phyloP scores from a whole-genome alignment of 306 rosid species.

The Malus sylvestris region DNA sequence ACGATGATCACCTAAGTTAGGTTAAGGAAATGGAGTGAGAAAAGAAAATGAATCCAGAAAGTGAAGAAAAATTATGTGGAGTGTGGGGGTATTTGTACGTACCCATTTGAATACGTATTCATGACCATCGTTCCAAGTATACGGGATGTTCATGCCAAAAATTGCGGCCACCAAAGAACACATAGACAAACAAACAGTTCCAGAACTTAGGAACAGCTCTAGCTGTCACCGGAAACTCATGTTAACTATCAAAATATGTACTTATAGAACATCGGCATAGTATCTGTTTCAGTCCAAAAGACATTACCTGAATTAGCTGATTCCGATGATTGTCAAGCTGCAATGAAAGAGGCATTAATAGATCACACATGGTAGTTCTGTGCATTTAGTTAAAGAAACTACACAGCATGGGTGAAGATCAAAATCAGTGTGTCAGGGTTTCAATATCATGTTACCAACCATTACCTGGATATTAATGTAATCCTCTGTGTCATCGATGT shows the following conservation, averaged over 20 bases:
- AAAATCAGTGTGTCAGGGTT: background rate
- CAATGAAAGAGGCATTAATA: conserved; percentile 8
- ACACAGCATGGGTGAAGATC: background rate
- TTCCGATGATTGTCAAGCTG: conserved; percentile 88
- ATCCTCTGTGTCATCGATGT: conserved; percentile 82
- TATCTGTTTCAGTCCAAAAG: background rate
- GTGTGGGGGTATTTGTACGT: conserved; percentile 10
- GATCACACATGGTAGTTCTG: background rate
- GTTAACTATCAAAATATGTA: background rate
- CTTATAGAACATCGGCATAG: background rate
- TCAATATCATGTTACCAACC: background rate
- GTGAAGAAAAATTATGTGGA: background rate
- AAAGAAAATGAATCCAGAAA: background rate
- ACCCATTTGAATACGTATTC: conserved; percentile 74
- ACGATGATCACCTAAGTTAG: conserved; percentile 60
- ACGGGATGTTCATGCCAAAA: conserved; percentile 84
- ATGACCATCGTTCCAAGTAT: conserved; percentile 52
- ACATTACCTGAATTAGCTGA: conserved; percentile 72
- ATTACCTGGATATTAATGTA: conserved; percentile 80
- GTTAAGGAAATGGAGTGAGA: background rate
- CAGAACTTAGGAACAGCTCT: conserved; percentile 72
- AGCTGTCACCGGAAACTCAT: conserved; percentile 34
- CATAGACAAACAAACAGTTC: conserved; percentile 59
- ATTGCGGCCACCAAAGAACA: conserved; percentile 77
- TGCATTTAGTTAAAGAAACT: background rate